phyloP scores from a whole-genome alignment of 2,329 filamentous ascomycete species.

The Ophiosphaerella narmari region DNA sequence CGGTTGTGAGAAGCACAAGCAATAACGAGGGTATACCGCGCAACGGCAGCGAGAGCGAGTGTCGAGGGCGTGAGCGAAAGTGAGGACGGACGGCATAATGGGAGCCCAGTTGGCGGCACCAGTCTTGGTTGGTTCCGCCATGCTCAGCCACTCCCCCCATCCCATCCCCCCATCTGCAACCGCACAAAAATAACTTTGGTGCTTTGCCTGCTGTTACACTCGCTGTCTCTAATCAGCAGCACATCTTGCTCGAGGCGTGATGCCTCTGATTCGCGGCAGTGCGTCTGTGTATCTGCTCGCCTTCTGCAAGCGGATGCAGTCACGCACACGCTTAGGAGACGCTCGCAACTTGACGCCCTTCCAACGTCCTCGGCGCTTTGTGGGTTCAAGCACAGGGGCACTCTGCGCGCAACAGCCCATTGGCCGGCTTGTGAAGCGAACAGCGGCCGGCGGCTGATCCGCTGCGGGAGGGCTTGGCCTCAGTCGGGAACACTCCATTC shows the following conservation, averaged over 20 bases:
- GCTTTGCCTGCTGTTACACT: constrained; percentile 24
- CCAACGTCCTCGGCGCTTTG: constrained; percentile 15
- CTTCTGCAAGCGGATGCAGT: constrained; percentile 10
- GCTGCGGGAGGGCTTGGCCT: constrained; percentile 26
- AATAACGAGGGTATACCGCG: constrained; percentile 16
- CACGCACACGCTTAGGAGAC: constrained; percentile 10
- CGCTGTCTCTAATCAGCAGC: constrained; percentile 18
- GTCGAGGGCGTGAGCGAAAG: constrained; percentile 7
- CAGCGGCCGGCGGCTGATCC: constrained; percentile 33
- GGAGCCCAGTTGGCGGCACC: constrained; percentile 3
- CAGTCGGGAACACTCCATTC: constrained; percentile 15
- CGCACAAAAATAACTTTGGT: constrained; percentile 32
- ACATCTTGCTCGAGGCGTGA: constrained; percentile 2
- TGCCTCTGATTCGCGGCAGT: constrained; percentile 11
- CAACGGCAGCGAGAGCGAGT: constrained; percentile 12
- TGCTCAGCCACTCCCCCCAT: constrained; percentile 25
- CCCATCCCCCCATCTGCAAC: constrained; percentile 21
- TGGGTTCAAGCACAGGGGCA: constrained; percentile 14
- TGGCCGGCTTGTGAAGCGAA: constrained; percentile 14
- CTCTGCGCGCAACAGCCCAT: constrained; percentile 13
- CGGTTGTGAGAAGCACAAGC: constrained; percentile 5
- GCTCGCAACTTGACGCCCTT: constrained; percentile 8
- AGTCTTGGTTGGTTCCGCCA: constrained; percentile 4
- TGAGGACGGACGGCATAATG: constrained; percentile 2
- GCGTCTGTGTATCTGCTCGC: constrained; percentile 9